Evolutionary conservation across 2,329 filamentous ascomycete genomes (phyloP), one percentile per base, ranked within the genome.

Genomic region (Colletotrichum costaricense): DNA sequence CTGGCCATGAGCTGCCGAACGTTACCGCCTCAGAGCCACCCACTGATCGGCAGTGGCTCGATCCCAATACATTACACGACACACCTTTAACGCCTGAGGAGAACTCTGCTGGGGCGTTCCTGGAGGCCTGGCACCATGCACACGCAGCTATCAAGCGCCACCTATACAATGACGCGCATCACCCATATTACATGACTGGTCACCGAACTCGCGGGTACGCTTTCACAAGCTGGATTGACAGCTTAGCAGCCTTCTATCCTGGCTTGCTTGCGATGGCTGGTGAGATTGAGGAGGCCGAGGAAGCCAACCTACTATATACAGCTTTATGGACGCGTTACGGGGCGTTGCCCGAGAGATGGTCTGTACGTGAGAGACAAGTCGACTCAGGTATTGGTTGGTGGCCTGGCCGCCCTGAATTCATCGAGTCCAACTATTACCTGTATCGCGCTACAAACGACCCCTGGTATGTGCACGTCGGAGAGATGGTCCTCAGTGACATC

Each of bases 401-500:
- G 94, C 95, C 95, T 12, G 94, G 97, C 26, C 91, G 97, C 28
- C 97, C 97, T 5, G 97, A 99, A 81, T 98, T 98, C 80, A 95
- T 98, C 77, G 97, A 99, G 83, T 98, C 95, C 1, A 98, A 94
- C 0, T 99, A 97, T 83, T 94, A 98, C 79, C 86, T 99, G n/a
- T 98, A 97, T 81, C 93, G 94, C 63, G 95, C 96, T 2, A 98
- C 97, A 0, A 90, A 93, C 77, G 97, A 99, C 81, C 95, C 95
- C 0, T 99, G 96, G 95, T 98, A 98, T 82, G 87, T 98, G 5
- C 93, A 98, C 80, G 94, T 97, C 24, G 97, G 95, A 33, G 97
- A 99, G 82, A 99, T 99, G 97, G 93, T 95, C 0, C 86, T 98
- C 68, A 90, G 91, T 71, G 97, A 99, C 79, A 95, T 99, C 78